Evolutionary conservation across 2,329 filamentous ascomycete species (phyloP).

Genomic region (Claviceps paspali): DNA sequence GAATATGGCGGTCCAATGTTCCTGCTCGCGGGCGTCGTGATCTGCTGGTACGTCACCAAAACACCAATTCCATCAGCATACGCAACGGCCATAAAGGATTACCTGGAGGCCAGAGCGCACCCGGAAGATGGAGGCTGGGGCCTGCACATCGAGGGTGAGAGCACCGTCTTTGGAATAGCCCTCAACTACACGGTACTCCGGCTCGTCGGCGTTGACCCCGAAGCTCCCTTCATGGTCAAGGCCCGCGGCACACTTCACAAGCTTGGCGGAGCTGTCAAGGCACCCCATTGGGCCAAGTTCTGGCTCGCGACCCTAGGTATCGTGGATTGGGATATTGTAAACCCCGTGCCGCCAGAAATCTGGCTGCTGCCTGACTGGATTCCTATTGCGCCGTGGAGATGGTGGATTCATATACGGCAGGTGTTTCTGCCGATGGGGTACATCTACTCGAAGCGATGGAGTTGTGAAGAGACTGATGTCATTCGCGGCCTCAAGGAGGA

Average conservation of each 20-base stretch:
- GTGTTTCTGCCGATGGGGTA: conserved; percentile 92
- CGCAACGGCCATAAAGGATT: conserved; percentile 80
- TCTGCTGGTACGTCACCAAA: conserved; percentile 78
- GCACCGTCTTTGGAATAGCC: conserved; percentile 75
- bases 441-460: conserved; percentile 72
- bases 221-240: conserved; percentile 73
- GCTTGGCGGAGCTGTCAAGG: conserved; percentile 68
- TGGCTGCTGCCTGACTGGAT: conserved; percentile 90
- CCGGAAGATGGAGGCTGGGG: conserved; percentile 94
- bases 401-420: conserved; percentile 97
- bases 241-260: conserved; percentile 70
- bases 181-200: conserved; percentile 78
- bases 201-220: conserved; percentile 66
- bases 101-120: conserved; percentile 72
- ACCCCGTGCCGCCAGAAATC: conserved; percentile 82
- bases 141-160: conserved; percentile 85
- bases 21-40: conserved; percentile 69
- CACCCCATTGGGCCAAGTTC: conserved; percentile 94
- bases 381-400: conserved; percentile 78
- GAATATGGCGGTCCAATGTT: conserved; percentile 99
- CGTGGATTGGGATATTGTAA: conserved; percentile 80
- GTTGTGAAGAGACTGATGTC: conserved; percentile 58
- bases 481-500: conserved; percentile 63
- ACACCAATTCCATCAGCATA: conserved; percentile 70
- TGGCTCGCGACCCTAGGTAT: conserved; percentile 80